These are phyloP conservation scores for Carex pumila DNA, from an alignment of 176 grass and related monocot species.

Conservation along the genomic window DNA sequence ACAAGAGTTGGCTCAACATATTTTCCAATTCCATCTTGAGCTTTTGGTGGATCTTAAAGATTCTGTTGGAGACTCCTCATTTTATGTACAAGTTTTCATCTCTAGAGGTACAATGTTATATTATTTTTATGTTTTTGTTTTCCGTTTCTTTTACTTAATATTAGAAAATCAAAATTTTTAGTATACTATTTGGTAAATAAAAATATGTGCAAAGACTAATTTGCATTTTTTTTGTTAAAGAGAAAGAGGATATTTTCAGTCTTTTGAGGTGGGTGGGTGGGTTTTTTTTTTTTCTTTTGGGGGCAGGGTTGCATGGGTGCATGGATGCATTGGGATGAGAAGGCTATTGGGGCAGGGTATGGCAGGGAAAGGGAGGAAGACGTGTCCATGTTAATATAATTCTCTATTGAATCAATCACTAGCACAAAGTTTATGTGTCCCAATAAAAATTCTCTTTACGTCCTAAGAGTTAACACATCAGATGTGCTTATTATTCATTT, in stretches of 20 bases:
- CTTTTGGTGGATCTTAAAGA: constrained; percentile 76
- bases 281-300: no score
- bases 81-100: constrained; percentile 51
- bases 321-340: no score
- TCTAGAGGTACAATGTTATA: constrained; percentile 41
- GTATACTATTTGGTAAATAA: background rate
- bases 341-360: no score
- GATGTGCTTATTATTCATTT: background rate
- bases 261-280: background rate
- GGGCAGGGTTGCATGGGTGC: no score
- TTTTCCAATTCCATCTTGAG: constrained; percentile 61
- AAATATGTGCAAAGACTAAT: background rate
- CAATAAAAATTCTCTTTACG: background rate
- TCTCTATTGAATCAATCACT: background rate
- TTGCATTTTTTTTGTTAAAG: background rate
- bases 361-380: background rate
- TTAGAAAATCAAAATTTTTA: background rate
- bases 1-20: constrained; percentile 45
- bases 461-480: background rate
- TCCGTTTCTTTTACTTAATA: background rate
- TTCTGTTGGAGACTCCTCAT: constrained; percentile 71
- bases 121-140: background rate
- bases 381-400: background rate
- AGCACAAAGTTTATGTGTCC: background rate
- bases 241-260: background rate